Conservation (phyloP, 805 yeast species). For the Monosporozyma solicola region DNA sequence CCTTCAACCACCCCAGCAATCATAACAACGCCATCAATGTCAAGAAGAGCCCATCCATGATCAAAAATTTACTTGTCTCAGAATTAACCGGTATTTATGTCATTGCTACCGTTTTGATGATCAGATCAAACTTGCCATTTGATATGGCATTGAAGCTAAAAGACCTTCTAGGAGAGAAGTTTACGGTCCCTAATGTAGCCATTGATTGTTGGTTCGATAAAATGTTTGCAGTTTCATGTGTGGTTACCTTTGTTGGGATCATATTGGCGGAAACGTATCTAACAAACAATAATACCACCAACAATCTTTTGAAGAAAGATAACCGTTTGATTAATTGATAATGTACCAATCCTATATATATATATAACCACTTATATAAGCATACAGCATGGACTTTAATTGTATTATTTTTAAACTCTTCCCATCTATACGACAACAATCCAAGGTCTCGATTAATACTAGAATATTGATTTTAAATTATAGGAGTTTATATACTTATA, state of each 20-base stretch:
- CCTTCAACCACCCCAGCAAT: slow-evolving; percentile 2
- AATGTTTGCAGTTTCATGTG: slow-evolving; percentile 28
- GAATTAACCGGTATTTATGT: slow-evolving; percentile 35
- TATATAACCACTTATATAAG: neutral
- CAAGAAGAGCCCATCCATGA: slow-evolving; percentile 28
- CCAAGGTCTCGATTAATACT: neutral
- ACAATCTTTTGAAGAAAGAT: neutral
- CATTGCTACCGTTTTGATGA: slow-evolving; percentile 32
- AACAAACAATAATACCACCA: neutral
- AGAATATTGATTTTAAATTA: neutral
- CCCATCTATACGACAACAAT: neutral
- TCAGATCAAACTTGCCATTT: slow-evolving; percentile 33
- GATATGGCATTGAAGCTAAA: slow-evolving; percentile 28
- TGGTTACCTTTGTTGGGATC: slow-evolving; percentile 23
- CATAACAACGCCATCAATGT: neutral
- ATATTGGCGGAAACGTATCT: slow-evolving; percentile 19
- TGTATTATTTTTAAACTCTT: neutral
- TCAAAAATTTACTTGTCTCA: slow-evolving; percentile 32
- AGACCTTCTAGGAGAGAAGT: slow-evolving; percentile 26
- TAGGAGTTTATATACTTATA: neutral
- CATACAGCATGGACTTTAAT: neutral
- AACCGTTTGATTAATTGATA: neutral
- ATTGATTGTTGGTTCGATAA: slow-evolving; percentile 37
- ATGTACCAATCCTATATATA: neutral
- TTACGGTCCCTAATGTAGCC: slow-evolving; percentile 21